Base-by-base conservation (phyloP, 1,284 basidiomycete genomes). In the Termitomyces sp. region DNA sequence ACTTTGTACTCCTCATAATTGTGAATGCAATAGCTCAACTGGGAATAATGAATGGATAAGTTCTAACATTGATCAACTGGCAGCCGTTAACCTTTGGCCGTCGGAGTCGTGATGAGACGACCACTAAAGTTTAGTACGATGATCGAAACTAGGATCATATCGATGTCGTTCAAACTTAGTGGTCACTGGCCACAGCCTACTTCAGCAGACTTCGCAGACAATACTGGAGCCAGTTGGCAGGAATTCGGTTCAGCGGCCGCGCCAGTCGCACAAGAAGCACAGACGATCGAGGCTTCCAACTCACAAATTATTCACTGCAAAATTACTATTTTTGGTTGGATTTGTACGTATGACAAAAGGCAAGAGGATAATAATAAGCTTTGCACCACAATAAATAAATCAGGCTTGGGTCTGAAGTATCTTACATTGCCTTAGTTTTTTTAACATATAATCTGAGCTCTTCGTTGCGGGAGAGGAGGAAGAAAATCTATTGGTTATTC, bases 251-350 rank as follows among this genome's bases (percentile, higher is more conserved):
- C 39, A 31, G 34, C n/a, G 31, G 33, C 43, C 47, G 50, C 19
- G 47, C 14, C 19, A 48, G 38, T 46, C 50, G 54, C 55, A 53
- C 30, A 44, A 33, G 54, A 55, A 52, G 47, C 46, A 44, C 16
- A 31, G 45, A 50, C 39, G 48, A 56, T 50, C 44, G 21, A 21
- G 19, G 28, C n/a, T 54, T 38, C 19, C 7, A 39, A 21, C 28
- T 39, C 9, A 48, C 35, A 34, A 28, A 19, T 19, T 19, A 37
- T 38, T 39, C 38, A 26, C 21, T 24, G 21, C 21, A 24, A n/a
- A 24, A 24, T 24, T 24, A 24, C 21, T 24, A 24, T 24, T 24
- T 24, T 24, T 24, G 21, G 21, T 24, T 5, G 5, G 21, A 24
- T 24, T 24, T 24, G 21, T 24, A 24, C n/a, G n/a, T n/a, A n/a